Evolutionary conservation across 108 stramenopile species (phyloP), one percentile per base, ranked within the genome.

Genomic region (Skeletonema marinoi): DNA sequence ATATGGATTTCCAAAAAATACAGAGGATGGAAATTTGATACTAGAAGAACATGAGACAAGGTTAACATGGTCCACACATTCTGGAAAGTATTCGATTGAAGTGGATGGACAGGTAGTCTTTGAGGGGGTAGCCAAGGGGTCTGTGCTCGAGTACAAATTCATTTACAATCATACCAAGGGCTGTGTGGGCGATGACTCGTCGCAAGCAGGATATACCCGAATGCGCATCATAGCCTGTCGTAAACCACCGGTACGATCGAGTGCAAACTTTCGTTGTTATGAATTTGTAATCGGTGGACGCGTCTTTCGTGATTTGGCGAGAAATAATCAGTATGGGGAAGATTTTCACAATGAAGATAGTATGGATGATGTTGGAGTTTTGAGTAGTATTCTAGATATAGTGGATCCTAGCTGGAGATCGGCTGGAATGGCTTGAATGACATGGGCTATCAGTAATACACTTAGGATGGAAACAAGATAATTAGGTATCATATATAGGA

Each of bases 241-340:
- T 42, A 79, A 79, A 60, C 78, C 78, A 38, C 78, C 78, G 12
- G 44, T 63, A 5, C 65, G 78, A 35, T 66, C 78, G 1, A 73
- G 71, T 66, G 73, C 62, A 41, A 64, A 79, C 35, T 79, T 79
- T 73, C 65, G 78, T 38, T 79, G 78, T 79, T 79, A 79, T 54
- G 78, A 79, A 51, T 79, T 79, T 58, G 33, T 79, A 2, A 73
- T 79, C 54, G 78, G 56, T 16, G 71, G 71, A 32, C 67, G 39
- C 21, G 58, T 71, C 4, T 79, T 79, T 32, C 78, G 78, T n/a
- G 64, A 72, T 39, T 58, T 79, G 13, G 35, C 21, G 13, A 50
- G 51, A 21, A 32, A 62, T 62, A 13, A 42, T 10, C 17, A 35
- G 4, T 54, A 21, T 54, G 51, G 61, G 13, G 35, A 35, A 51